Evolutionary conservation across 2,329 filamentous ascomycete genomes (phyloP), one percentile per base, ranked within the genome.

Genomic region (Penicillium fuscoglaucum): DNA sequence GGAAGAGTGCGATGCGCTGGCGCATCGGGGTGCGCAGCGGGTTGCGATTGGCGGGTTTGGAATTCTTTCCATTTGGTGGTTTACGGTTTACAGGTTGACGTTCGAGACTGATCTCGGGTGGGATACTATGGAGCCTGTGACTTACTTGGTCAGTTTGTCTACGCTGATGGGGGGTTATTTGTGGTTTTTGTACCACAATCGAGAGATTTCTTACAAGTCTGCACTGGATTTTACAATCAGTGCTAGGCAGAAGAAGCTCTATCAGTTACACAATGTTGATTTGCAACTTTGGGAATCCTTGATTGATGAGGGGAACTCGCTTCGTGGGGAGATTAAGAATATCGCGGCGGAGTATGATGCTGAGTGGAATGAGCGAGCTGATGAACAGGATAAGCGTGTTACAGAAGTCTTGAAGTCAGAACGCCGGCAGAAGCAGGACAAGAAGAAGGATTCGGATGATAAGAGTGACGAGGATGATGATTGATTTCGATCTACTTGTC

Each of bases 161-260:
- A 92, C 90, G 13, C 85, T 96, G 69, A 96, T 96, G 79, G 88
- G 88, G 8, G 93, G 91, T 65, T 97, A 97, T 70, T 80, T 96
- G 54, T 97, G 91, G 91, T 96, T 97, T 73, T 79, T 96, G 13
- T 96, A 93, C 76, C 90, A 96, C 78, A 96, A 93, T 76, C 86
- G 90, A 21, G 92, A 96, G 75, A 87, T 96, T 12, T 90, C 86
- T 63, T 96, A 96, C 79, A 88, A 90, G 65, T 88, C 88, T 2
- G 91, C 93, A 29, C 86, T 96, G 78, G 93, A 96, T 72, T 83
- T 96, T 54, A 96, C 93, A 7, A 89, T 96, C 39, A 90, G 86
- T 39, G 83, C 87, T 37, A 84, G 92, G 6, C 92, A 96, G 75
- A 83, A 84, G 55, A 85, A 87, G 52, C 79, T 96, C 12, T 96